Evolutionary conservation across 129 eudicot species (phyloP).

Genomic region (Centrapalus pauciflorus): DNA sequence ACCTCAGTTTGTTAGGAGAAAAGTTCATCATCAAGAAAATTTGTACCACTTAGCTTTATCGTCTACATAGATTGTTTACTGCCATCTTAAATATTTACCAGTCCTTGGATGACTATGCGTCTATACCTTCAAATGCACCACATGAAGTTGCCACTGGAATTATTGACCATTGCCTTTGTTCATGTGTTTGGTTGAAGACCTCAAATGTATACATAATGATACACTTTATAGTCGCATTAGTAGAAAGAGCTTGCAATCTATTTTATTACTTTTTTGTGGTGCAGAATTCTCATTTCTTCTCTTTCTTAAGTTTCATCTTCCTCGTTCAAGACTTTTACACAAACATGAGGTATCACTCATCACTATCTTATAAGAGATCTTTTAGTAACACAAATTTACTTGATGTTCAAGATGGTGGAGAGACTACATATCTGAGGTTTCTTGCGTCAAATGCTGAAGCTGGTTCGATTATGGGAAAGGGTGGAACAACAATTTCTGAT

Average conservation of each 20-base stretch:
- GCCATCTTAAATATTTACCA: background rate
- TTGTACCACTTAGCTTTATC: background rate
- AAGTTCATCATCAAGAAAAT: background rate
- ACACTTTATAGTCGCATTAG: background rate
- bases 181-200: background rate
- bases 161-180: background rate
- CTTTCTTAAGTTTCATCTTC: background rate
- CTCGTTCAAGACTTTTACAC: background rate
- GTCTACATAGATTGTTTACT: background rate
- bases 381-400: background rate
- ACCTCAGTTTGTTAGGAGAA: background rate
- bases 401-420: constrained; percentile 37
- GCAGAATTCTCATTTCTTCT: background rate
- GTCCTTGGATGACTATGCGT: background rate
- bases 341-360: constrained; percentile 1
- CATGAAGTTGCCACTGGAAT: background rate
- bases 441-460: too few relatives aligned
- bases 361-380: background rate
- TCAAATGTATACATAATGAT: background rate
- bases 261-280: background rate
- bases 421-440: constrained; percentile 47
- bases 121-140: background rate
- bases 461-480: constrained; percentile 77
- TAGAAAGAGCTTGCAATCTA: background rate
- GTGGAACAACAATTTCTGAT: constrained; percentile 64